Percentiles rank a stretch among this genome's conserved stretches.
Evolutionary conservation across 2,329 filamentous ascomycete genomes (phyloP).

Genomic region (Beauveria scarabaeidicola): DNA sequence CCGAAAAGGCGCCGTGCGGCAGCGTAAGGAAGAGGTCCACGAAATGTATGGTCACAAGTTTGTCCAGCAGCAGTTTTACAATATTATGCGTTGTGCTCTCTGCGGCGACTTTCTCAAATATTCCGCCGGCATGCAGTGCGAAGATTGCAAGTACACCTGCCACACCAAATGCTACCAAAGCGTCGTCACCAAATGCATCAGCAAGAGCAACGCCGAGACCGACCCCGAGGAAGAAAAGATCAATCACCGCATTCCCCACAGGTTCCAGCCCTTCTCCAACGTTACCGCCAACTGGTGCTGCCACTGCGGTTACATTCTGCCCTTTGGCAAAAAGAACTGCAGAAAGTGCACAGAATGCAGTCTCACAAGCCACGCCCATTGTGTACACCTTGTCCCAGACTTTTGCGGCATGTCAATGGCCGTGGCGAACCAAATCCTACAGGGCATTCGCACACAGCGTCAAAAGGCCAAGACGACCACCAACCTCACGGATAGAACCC

Average conservation of each 20-base stretch:
- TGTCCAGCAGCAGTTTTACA: conserved; percentile 97
- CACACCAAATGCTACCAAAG: conserved; percentile 95
- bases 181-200: conserved; percentile 98
- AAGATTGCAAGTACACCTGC: conserved; percentile 99
- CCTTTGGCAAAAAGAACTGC: conserved; percentile 90
- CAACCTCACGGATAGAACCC: conserved; percentile 56
- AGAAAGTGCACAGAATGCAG: conserved; percentile 87
- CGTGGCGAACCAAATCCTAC: conserved; percentile 85
- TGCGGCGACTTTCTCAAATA: conserved; percentile 99
- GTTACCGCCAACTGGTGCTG: conserved; percentile 99
- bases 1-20: conserved; percentile 90
- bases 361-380: conserved; percentile 83
- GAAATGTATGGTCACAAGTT: conserved; percentile 99
- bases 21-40: conserved; percentile 95
- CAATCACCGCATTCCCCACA: conserved; percentile 97
- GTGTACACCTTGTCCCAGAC: conserved; percentile 91
- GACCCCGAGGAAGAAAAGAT: conserved; percentile 99
- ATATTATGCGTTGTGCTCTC: conserved; percentile 98
- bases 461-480: conserved; percentile 43
- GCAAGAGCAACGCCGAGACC: conserved; percentile 96
- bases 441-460: conserved; percentile 75
- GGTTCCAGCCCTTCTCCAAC: conserved; percentile 94
- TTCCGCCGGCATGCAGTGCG: conserved; percentile 96
- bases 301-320: conserved; percentile 92
- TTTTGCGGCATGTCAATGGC: conserved; percentile 99